Conservation (phyloP, 805 yeast genomes). For the Myxozyma vanderwaltii region DNA sequence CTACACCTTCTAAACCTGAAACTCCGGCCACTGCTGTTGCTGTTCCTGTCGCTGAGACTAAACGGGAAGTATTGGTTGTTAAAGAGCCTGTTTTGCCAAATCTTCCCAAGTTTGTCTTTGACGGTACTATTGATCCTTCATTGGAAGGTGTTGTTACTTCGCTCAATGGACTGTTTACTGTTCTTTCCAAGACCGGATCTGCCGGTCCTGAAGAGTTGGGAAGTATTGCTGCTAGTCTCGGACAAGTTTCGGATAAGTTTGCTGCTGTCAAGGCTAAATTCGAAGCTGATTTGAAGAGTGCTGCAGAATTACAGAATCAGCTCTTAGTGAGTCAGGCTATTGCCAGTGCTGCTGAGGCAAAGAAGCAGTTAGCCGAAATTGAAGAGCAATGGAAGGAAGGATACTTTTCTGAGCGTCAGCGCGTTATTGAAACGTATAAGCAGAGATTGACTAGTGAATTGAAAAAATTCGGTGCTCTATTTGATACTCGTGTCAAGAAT, state of each 20-base stretch:
- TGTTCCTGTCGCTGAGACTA: constrained; percentile 26
- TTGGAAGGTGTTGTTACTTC: constrained; percentile 35
- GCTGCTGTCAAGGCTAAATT: constrained; percentile 27
- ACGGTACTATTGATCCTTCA: constrained; percentile 36
- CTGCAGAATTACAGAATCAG: constrained; percentile 40
- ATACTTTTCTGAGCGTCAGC: constrained; percentile 61
- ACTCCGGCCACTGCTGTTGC: constrained; percentile 25
- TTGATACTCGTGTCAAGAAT: constrained; percentile 26
- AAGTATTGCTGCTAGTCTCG: constrained; percentile 27
- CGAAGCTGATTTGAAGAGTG: constrained; percentile 33
- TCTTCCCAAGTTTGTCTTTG: constrained; percentile 32
- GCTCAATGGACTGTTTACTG: constrained; percentile 35
- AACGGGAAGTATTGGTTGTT: constrained; percentile 29
- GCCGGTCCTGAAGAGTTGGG: constrained; percentile 30
- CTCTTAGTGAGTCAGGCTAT: constrained; percentile 39
- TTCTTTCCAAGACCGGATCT: constrained; percentile 26
- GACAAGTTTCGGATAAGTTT: constrained; percentile 28
- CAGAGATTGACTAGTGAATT: constrained; percentile 63
- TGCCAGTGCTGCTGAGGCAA: constrained; percentile 36
- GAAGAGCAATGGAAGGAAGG: constrained; percentile 60
- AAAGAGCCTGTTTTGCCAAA: constrained; percentile 27
- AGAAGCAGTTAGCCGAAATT: constrained; percentile 46
- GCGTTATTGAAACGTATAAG: constrained; percentile 61
- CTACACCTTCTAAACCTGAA: constrained; percentile 14
- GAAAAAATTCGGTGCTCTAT: constrained; percentile 61